Base-by-base conservation (phyloP, 352 stramenopile species). In the Aphanomyces euteiches region DNA sequence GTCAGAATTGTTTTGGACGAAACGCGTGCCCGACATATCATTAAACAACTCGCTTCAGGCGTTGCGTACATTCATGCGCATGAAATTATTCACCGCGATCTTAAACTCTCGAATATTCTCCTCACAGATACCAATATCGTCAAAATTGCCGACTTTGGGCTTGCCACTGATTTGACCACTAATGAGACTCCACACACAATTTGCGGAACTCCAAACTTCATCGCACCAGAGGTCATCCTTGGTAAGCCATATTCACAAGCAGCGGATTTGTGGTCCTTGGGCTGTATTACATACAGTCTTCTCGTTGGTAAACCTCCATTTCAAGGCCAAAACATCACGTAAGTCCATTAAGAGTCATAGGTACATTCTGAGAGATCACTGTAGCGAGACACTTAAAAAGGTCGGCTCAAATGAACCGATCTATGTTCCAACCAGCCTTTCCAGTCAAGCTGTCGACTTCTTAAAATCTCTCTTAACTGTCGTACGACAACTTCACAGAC, bases 161-260 rank as follows among this genome's bases (percentile, higher is more conserved):
- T 78, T 34, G 21, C 39, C n/a, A 64, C 60, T 5, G 45, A 66
- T 87, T 76, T 54, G 81, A 87, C 5, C 76, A 82, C 3, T 78
- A 90, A 73, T 28, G 5, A 47, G n/a, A 19, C 13, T 4, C 67
- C 56, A 67, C 67, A 70, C 53, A 93, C 87, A 2, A 86, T 92
- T 59, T 94, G 84, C 58, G 87, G 84, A 2, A 94, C 87, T 54
- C 87, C 87, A 3, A 94, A 94, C 61, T 94, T 91, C 63, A 90
- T 94, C 64, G 87, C 85, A 1, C 84, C 84, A 1, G 84, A 94
- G 69, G 75, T 94, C 5, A 69, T 94, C n/a, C 58, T 61, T 37
- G 72, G 74, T 4, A 45, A 73, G 8, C 67, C 80, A 8, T 92
- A 93, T 73, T 77, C 79, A 59, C 72, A 87, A 39, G 78, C 81